Evolutionary conservation across 805 yeast genomes (phyloP).

Genomic region (Barnettozyma sucrosica): DNA sequence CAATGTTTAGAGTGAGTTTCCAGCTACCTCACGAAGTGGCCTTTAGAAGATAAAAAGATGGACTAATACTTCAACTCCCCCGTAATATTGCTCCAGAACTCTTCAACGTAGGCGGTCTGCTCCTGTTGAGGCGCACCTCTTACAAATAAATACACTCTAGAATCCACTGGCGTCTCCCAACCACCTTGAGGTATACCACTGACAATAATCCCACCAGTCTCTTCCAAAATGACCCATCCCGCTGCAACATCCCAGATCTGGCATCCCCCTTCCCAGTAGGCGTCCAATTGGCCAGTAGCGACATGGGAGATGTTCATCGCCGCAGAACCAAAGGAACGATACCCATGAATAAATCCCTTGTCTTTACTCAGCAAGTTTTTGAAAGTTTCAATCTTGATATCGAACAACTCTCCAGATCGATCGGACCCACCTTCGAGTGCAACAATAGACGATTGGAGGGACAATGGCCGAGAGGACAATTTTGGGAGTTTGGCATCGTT

Average conservation of each 20-base stretch:
- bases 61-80: constrained; percentile 38
- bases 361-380: constrained; percentile 38
- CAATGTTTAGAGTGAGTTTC: constrained; percentile 89
- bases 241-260: constrained; percentile 69
- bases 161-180: constrained; percentile 45
- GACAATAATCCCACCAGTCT: constrained; percentile 54
- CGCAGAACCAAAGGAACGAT: constrained; percentile 57
- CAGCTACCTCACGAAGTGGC: constrained; percentile 64
- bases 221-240: constrained; percentile 55
- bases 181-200: constrained; percentile 43
- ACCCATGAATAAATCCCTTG: constrained; percentile 58
- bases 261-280: constrained; percentile 70
- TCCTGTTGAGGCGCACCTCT: constrained; percentile 40
- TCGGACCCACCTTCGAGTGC: constrained; percentile 62
- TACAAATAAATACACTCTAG: constrained; percentile 51
- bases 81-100: constrained; percentile 44
- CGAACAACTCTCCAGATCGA: constrained; percentile 45
- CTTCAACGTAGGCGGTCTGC: constrained; percentile 40
- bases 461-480: constrained; percentile 30
- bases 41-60: constrained; percentile 28
- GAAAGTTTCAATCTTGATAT: constrained; percentile 43
- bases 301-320: constrained; percentile 56
- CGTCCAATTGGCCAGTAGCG: constrained; percentile 53
- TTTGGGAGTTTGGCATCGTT: constrained; percentile 36
- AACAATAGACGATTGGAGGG: constrained; percentile 45